Evolutionary conservation across 768 basidiomycete species (phyloP).

Genomic region (Psilocybe sp.): DNA sequence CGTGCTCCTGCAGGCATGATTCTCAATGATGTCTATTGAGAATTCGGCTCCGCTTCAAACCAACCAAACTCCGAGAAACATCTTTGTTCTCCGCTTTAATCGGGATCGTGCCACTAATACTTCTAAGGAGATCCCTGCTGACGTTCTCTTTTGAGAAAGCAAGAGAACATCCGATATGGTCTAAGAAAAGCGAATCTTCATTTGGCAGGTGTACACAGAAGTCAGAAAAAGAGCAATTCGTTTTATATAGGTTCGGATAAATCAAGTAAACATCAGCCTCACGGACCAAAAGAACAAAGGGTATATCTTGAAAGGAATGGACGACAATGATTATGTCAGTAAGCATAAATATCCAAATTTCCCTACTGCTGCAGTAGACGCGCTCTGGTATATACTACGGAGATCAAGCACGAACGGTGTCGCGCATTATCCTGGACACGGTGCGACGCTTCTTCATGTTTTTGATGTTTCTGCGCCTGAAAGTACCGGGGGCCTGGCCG

Average conservation of each 20-base stretch:
- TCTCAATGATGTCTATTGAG: background rate
- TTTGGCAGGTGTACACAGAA: no score
- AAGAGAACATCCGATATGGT: no score
- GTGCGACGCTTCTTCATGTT: background rate
- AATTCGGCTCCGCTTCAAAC: background rate
- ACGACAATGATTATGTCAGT: slow-evolving; percentile 1
- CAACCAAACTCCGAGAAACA: no score
- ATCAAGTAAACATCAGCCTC: slow-evolving; percentile 4
- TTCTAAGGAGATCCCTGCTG: no score
- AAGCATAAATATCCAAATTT: no score
- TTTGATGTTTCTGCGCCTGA: background rate
- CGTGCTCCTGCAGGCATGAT: background rate
- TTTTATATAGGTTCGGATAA: background rate
- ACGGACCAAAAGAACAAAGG: background rate
- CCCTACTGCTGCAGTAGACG: no score
- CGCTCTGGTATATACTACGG: background rate
- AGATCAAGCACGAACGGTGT: background rate
- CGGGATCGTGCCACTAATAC: no score
- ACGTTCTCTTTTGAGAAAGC: no score
- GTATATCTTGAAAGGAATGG: background rate
- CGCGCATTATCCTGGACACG: background rate
- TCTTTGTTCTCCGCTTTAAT: no score
- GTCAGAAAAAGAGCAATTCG: no score
- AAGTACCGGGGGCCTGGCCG: slow-evolving; percentile 15
- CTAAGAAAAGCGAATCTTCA: no score